These are phyloP conservation scores for Metarhizium guizhouense DNA, from an alignment of 2,329 filamentous ascomycete species.

Conservation along the genomic window DNA sequence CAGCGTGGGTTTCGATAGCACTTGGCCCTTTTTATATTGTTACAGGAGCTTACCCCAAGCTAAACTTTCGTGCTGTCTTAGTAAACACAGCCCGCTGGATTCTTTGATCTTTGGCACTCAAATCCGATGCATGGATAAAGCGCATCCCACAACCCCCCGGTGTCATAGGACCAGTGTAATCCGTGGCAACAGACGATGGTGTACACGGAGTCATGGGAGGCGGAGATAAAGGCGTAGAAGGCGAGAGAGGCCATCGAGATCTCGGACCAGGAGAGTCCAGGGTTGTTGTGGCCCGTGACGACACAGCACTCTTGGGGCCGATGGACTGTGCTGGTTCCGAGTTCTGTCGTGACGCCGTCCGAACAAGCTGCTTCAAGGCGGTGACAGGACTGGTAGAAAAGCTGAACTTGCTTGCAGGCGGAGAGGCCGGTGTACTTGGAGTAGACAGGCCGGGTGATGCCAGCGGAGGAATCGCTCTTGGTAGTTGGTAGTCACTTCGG, in stretches of 20 bases:
- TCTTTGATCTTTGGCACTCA: conserved; percentile 38
- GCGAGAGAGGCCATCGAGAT: conserved; percentile 17
- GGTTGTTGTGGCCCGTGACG: neutral
- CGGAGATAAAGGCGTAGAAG: conserved; percentile 29
- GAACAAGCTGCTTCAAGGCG: conserved; percentile 23
- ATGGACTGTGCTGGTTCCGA: conserved; percentile 14
- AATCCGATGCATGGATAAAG: conserved; percentile 37
- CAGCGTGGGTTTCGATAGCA: neutral
- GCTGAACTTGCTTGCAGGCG: conserved; percentile 13
- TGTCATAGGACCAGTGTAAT: conserved; percentile 20
- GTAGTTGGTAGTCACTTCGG: conserved; percentile 46
- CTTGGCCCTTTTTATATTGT: neutral
- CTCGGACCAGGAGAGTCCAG: conserved; percentile 18
- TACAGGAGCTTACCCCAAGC: conserved; percentile 24
- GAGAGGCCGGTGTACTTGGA: conserved; percentile 16
- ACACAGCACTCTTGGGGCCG: conserved; percentile 8
- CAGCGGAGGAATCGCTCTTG: conserved; percentile 20
- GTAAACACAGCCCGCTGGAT: conserved; percentile 37
- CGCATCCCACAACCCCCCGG: conserved; percentile 37
- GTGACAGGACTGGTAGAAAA: conserved; percentile 19
- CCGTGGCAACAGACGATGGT: conserved; percentile 26
- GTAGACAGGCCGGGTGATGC: conserved; percentile 9
- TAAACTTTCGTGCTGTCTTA: conserved; percentile 41
- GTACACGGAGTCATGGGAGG: conserved; percentile 41
- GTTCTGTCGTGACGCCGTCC: conserved; percentile 14